Evolutionary conservation across 768 basidiomycete species (phyloP).

Genomic region (Pseudohyphozyma bogoriensis): DNA sequence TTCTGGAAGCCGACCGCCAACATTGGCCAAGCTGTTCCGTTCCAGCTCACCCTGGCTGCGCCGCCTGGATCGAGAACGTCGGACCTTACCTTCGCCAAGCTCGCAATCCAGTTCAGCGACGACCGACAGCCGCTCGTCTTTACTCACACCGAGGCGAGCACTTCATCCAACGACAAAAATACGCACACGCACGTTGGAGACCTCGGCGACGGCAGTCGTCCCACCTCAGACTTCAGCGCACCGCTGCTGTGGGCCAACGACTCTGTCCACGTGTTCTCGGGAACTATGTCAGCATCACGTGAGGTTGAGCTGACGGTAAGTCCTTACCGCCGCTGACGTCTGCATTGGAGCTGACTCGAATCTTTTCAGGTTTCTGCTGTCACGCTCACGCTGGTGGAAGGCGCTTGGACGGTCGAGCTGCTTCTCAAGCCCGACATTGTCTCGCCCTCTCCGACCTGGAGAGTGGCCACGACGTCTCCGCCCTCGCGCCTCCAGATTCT

Average conservation of each 20-base stretch:
- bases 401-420: not conserved
- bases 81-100: constrained; percentile 51
- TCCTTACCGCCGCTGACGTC: too few species aligned
- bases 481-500: constrained; percentile 8
- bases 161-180: too few species aligned
- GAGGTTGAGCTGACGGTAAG: constrained; percentile 51
- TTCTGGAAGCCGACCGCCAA: constrained; percentile 63
- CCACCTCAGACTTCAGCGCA: too few species aligned
- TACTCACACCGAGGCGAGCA: constrained; percentile 38
- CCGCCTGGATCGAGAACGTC: constrained; percentile 47
- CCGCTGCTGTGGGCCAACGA: constrained; percentile 54
- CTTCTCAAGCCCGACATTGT: not conserved
- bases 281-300: constrained; percentile 48
- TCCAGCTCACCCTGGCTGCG: constrained; percentile 60
- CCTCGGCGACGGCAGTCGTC: constrained; percentile 38
- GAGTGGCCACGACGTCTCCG: constrained; percentile 15
- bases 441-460: accelerated
- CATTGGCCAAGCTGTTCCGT: constrained; percentile 55
- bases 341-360: not conserved
- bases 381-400: not conserved
- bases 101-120: constrained; percentile 54
- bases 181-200: too few species aligned
- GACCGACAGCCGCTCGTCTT: constrained; percentile 48
- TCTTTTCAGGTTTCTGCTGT: not conserved
- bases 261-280: constrained; percentile 50